A percentile compares a stretch with the other conserved stretches of the same genome.
These are phyloP conservation scores for Leptographium radiaticola DNA, from an alignment of 2,329 filamentous ascomycete species.

Conservation along the genomic window DNA sequence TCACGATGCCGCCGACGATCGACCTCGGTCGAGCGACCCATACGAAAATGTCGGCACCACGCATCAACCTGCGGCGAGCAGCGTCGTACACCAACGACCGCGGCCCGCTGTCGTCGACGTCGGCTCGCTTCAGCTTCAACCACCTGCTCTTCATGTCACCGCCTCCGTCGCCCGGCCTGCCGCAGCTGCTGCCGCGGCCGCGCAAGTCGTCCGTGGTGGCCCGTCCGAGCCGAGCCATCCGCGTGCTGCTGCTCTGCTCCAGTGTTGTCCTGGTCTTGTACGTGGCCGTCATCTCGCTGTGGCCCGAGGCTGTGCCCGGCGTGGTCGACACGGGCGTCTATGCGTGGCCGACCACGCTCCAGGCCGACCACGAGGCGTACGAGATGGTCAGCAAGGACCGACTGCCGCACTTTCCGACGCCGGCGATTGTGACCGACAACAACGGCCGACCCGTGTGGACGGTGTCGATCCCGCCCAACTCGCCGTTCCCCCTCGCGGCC, in stretches of 20 bases:
- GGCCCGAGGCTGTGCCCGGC: conserved; percentile 11
- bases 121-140: conserved; percentile 51
- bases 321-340: conserved; percentile 10
- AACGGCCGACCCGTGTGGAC: conserved; percentile 62
- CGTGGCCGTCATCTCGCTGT: conserved; percentile 23
- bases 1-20: conserved; percentile 31
- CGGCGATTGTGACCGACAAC: conserved; percentile 55
- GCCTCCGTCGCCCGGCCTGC: conserved; percentile 57
- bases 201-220: conserved; percentile 46
- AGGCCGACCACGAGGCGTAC: conserved; percentile 32
- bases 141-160: conserved; percentile 54
- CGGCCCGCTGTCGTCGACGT: conserved; percentile 44
- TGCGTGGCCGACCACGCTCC: conserved; percentile 24
- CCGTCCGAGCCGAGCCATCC: conserved; percentile 43
- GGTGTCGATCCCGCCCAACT: conserved; percentile 57
- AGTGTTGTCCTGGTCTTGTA: conserved; percentile 40
- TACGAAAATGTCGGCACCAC: conserved; percentile 37
- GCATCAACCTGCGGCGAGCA: conserved; percentile 45
- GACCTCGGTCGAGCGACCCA: conserved; percentile 30
- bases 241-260: conserved; percentile 39
- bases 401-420: conserved; percentile 60
- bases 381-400: conserved; percentile 54
- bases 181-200: conserved; percentile 48
- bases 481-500: conserved; percentile 52
- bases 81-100: conserved; percentile 44